phyloP scores from a whole-genome alignment of 2,329 filamentous ascomycete species.

The Botrytis aclada region DNA sequence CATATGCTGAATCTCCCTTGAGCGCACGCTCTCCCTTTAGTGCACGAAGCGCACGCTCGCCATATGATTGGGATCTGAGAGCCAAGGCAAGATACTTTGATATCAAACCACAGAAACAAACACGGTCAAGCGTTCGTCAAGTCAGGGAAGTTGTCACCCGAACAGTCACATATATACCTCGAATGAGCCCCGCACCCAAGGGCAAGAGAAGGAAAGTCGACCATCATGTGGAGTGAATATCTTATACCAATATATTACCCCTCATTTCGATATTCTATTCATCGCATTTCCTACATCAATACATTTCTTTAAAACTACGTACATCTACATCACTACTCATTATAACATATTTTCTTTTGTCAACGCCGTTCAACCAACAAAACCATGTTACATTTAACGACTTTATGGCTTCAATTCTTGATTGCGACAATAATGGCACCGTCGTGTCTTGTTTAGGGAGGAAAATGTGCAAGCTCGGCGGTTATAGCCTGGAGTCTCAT shows the following conservation, averaged over 20 bases:
- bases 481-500: constrained; percentile 16
- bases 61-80: constrained; percentile 75
- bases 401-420: constrained; percentile 32
- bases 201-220: constrained; percentile 82
- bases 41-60: constrained; percentile 60
- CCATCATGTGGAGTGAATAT: constrained; percentile 38
- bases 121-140: constrained; percentile 61
- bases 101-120: constrained; percentile 51
- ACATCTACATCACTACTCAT: constrained; percentile 16
- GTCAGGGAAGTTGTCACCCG: constrained; percentile 91
- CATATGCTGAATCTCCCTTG: constrained; percentile 57
- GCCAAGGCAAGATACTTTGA: constrained; percentile 64
- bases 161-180: constrained; percentile 85
- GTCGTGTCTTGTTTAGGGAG: constrained; percentile 19
- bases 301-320: not conserved
- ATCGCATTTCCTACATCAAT: constrained; percentile 1
- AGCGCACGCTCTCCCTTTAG: constrained; percentile 70
- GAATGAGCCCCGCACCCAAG: constrained; percentile 84
- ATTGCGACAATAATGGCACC: constrained; percentile 28
- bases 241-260: constrained; percentile 4
- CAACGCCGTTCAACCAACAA: not conserved
- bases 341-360: constrained; percentile 16
- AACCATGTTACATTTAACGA: constrained; percentile 28
- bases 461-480: constrained; percentile 16
- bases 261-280: not conserved